Evolutionary conservation across 768 basidiomycete genomes (phyloP).

Genomic region (Cubamyces lactineus): DNA sequence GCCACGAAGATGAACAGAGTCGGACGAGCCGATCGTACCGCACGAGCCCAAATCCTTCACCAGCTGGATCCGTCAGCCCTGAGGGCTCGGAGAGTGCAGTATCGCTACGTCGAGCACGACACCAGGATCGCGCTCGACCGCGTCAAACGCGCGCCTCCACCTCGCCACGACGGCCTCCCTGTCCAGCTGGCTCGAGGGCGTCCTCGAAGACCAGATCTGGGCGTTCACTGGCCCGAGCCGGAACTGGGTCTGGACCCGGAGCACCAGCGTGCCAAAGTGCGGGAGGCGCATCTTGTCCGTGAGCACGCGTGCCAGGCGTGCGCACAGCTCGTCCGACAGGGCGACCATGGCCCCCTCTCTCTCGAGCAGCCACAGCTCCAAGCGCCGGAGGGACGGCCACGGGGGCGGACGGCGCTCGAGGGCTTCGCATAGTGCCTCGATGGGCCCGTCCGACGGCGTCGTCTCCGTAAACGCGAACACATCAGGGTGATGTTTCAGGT

Average conservation of each 20-base stretch:
- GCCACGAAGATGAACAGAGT: too few species aligned
- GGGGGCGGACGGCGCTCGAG: neutral
- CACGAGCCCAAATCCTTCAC: too few species aligned
- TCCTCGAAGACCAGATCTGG: neutral
- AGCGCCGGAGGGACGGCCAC: neutral
- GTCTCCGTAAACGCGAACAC: neutral
- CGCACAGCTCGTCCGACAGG: neutral
- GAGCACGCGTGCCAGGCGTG: neutral
- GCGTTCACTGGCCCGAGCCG: neutral
- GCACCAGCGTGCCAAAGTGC: neutral
- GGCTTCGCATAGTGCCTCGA: neutral
- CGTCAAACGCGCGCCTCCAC: neutral
- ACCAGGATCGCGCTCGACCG: neutral
- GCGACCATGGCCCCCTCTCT: neutral
- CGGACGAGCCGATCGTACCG: too few species aligned
- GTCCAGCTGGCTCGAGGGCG: neutral
- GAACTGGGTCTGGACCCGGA: neutral
- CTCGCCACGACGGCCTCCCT: neutral
- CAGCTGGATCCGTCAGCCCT: too few species aligned
- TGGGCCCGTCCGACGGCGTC: neutral
- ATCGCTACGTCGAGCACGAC: neutral
- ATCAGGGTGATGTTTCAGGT: neutral
- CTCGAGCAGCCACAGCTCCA: neutral
- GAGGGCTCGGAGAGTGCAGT: neutral
- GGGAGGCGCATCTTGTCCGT: neutral